Conservation (phyloP, 805 yeast species). For the Candida hungchunana region DNA sequence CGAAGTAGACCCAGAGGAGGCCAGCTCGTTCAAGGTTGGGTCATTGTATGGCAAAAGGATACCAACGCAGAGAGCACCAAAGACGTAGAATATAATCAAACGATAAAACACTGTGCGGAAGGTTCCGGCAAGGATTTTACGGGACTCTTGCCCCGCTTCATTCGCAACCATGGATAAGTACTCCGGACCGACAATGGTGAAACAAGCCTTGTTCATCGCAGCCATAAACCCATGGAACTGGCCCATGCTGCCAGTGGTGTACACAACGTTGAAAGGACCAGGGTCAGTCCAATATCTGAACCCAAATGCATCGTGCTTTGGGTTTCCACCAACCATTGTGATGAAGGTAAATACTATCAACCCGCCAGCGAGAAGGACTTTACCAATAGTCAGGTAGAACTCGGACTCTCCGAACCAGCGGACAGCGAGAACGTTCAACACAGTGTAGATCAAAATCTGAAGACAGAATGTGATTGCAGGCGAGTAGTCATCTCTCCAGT, state of each 20-base stretch:
- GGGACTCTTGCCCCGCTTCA: conserved; percentile 68
- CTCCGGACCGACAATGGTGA: conserved; percentile 83
- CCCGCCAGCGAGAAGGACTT: conserved; percentile 69
- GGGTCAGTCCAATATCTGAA: conserved; percentile 49
- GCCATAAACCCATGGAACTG: conserved; percentile 68
- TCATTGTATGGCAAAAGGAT: conserved; percentile 60
- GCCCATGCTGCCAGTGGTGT: conserved; percentile 53
- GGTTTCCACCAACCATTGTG: conserved; percentile 85
- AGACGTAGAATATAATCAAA: conserved; percentile 53
- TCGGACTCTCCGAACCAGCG: conserved; percentile 75
- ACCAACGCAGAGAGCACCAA: conserved; percentile 66
- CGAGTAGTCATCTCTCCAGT: conserved; percentile 71
- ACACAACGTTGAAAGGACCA: conserved; percentile 52
- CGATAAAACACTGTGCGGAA: conserved; percentile 68
- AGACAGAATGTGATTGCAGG: conserved; percentile 66
- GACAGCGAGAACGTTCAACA: conserved; percentile 70
- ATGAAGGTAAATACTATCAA: conserved; percentile 67
- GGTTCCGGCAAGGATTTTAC: conserved; percentile 67
- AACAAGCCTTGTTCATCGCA: conserved; percentile 66
- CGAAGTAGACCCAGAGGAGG: conserved; percentile 59
- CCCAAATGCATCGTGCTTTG: conserved; percentile 57
- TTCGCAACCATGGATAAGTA: conserved; percentile 80
- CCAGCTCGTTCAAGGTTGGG: conserved; percentile 42
- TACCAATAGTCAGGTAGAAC: conserved; percentile 69
- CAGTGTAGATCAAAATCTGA: conserved; percentile 58